Conservation (phyloP, 352 stramenopile genomes). For the Pythium biforme region DNA sequence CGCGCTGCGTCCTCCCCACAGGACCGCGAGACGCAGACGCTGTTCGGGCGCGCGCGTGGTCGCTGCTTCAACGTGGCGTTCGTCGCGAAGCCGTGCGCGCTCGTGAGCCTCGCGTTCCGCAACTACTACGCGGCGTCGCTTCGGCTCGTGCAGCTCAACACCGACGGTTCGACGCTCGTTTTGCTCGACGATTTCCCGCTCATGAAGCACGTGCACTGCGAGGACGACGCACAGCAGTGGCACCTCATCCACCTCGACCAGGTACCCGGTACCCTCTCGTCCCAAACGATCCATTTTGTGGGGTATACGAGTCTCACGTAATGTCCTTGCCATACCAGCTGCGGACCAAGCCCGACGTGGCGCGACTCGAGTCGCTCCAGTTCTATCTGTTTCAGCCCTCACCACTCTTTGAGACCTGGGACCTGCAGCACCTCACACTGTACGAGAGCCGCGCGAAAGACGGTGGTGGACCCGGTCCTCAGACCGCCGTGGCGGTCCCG, state of each 20-base stretch:
- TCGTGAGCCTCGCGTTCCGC: slow-evolving; percentile 50
- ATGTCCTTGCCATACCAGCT: slow-evolving; percentile 8
- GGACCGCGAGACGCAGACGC: slow-evolving; percentile 21
- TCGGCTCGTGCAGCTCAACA: slow-evolving; percentile 49
- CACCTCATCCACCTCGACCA: slow-evolving; percentile 56
- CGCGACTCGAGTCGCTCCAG: slow-evolving; percentile 38
- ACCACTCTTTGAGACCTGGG: slow-evolving; percentile 53
- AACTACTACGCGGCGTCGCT: slow-evolving; percentile 69
- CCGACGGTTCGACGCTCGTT: slow-evolving; percentile 40
- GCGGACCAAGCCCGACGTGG: slow-evolving; percentile 29
- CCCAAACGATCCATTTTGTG: no score
- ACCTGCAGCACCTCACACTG: slow-evolving; percentile 54
- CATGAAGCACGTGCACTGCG: slow-evolving; percentile 57
- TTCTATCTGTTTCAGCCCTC: slow-evolving; percentile 66
- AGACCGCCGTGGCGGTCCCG: no score
- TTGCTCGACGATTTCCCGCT: slow-evolving; percentile 42
- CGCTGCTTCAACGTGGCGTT: slow-evolving; percentile 46
- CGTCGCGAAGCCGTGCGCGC: slow-evolving; percentile 13
- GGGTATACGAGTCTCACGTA: background rate
- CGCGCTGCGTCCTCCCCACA: no score
- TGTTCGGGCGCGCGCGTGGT: slow-evolving; percentile 32
- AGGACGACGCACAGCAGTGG: slow-evolving; percentile 74
- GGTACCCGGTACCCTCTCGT: slow-evolving; percentile 20
- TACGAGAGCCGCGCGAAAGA: slow-evolving; percentile 26
- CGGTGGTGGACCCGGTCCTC: background rate